These are phyloP conservation scores for Stachybotrys echinatus DNA, from an alignment of 2,329 filamentous ascomycete genomes.

Conservation along the genomic window DNA sequence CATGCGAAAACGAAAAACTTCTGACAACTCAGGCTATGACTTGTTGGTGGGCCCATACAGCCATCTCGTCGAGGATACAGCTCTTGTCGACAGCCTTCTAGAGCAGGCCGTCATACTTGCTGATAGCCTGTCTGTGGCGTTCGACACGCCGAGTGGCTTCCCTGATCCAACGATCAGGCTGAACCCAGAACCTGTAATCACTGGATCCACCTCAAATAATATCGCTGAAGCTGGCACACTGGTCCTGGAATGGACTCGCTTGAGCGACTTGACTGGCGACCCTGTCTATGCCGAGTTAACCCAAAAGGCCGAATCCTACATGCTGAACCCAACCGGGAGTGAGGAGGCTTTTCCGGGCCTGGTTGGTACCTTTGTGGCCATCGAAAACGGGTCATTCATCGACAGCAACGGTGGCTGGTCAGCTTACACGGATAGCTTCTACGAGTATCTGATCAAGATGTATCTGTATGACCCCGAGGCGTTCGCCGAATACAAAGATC, in stretches of 20 bases:
- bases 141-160: slow-evolving; percentile 70
- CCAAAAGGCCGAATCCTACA: slow-evolving; percentile 63
- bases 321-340: slow-evolving; percentile 54
- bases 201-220: slow-evolving; percentile 55
- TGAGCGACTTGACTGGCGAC: slow-evolving; percentile 71
- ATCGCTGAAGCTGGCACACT: slow-evolving; percentile 74
- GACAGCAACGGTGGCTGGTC: slow-evolving; percentile 70
- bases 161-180: slow-evolving; percentile 67
- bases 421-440: slow-evolving; percentile 74
- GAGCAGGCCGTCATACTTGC: slow-evolving; percentile 64
- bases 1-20: not conserved
- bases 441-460: slow-evolving; percentile 92
- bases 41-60: slow-evolving; percentile 64
- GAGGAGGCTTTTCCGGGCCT: slow-evolving; percentile 74
- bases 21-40: slow-evolving; percentile 49
- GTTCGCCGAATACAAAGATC: slow-evolving; percentile 62
- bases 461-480: slow-evolving; percentile 68
- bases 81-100: slow-evolving; percentile 52
- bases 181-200: slow-evolving; percentile 40
- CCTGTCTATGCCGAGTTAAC: slow-evolving; percentile 59
- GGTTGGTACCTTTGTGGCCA: slow-evolving; percentile 61
- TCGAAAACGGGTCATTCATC: slow-evolving; percentile 60
- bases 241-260: slow-evolving; percentile 77
- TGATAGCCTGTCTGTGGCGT: slow-evolving; percentile 70
- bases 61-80: slow-evolving; percentile 33